Percentiles rank a stretch among this genome's conserved stretches.
Evolutionary conservation across 2,329 filamentous ascomycete species (phyloP).

Genomic region (Aspergillus persii): DNA sequence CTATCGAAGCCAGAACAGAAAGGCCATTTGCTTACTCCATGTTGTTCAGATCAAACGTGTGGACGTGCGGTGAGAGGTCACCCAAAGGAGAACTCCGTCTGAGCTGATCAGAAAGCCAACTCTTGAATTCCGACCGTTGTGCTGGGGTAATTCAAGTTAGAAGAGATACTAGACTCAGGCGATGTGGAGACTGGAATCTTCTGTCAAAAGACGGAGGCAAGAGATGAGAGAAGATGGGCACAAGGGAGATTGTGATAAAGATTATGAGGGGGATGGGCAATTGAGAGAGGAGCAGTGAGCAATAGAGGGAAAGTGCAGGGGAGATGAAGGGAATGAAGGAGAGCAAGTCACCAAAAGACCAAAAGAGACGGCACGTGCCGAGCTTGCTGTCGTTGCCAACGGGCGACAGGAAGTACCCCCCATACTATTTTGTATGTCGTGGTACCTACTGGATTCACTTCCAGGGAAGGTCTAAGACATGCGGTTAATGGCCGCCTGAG

Average conservation of each 20-base stretch:
- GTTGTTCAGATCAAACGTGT: not conserved
- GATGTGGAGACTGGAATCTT: not conserved
- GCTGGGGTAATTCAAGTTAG: not conserved
- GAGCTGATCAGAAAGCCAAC: too few relatives aligned
- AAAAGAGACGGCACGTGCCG: not conserved
- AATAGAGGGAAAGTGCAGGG: not conserved
- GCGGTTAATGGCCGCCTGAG: not conserved
- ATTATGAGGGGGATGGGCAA: not conserved
- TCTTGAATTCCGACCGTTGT: not conserved
- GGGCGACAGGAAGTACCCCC: not conserved
- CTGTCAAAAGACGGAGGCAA: not conserved
- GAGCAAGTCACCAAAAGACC: not conserved
- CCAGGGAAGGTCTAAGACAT: not conserved
- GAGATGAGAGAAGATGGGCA: not conserved
- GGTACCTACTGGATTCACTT: not conserved
- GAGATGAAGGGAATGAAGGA: not conserved
- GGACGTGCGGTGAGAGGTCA: not conserved
- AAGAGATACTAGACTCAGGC: not conserved
- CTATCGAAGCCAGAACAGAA: not conserved
- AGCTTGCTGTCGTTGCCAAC: not conserved
- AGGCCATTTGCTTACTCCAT: constrained; percentile 15
- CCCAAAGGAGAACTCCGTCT: not conserved
- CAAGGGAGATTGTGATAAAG: not conserved
- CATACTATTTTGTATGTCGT: not conserved
- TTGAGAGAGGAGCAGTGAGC: not conserved